Evolutionary conservation across 768 basidiomycete genomes (phyloP).

Genomic region (Suillus subaureus): DNA sequence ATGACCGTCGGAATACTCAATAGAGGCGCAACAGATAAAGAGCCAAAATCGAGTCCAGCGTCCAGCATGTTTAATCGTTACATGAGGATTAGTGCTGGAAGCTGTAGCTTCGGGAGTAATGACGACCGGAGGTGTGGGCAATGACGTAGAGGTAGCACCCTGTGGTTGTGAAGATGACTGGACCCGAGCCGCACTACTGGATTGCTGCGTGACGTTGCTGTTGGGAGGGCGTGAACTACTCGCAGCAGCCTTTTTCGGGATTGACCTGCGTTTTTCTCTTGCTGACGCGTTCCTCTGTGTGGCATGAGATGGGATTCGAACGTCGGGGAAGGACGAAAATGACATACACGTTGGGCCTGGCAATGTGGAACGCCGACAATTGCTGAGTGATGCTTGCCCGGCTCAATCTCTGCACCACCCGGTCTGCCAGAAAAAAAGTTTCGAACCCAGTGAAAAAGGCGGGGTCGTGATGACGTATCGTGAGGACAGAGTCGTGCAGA

Average conservation of each 20-base stretch:
- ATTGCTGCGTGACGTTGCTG: background rate
- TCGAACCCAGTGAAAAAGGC: background rate
- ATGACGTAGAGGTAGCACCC: background rate
- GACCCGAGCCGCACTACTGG: background rate
- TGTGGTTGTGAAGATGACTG: background rate
- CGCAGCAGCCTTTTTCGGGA: no score
- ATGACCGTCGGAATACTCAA: background rate
- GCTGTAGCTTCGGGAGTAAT: no score
- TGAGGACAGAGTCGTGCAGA: no score
- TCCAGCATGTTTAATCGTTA: background rate
- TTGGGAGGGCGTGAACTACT: no score
- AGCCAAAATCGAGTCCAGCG: background rate
- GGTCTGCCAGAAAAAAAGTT: background rate
- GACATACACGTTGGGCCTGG: background rate
- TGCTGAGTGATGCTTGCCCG: background rate
- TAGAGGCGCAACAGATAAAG: background rate
- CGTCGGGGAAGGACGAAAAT: fast-evolving
- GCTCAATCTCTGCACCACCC: background rate
- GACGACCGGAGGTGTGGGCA: no score
- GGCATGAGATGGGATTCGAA: no score
- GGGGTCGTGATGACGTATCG: background rate
- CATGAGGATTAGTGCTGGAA: background rate
- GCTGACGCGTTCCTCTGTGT: no score
- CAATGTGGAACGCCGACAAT: background rate
- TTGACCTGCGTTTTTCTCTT: no score